Base-by-base conservation (phyloP, 2,329 filamentous ascomycete genomes). In the Pseudopithomyces maydicus region DNA sequence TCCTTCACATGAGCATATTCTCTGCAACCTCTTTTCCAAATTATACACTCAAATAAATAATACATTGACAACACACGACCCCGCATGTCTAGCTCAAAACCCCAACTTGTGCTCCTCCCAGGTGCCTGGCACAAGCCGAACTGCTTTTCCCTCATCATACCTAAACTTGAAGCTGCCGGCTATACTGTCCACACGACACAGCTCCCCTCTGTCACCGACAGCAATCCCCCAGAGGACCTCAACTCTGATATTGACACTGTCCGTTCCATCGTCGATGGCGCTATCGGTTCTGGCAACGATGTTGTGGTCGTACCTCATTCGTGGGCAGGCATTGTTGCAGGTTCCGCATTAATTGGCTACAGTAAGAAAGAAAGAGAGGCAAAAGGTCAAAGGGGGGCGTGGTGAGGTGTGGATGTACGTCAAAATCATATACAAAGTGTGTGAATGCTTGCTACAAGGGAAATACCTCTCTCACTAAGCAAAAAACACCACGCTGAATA, bases 301-400 rank as follows among this genome's bases (percentile, higher is more conserved):
- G 73, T 82, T 14, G 62, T 81, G 0, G 71, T 82, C 2, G 62
- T 78, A 5, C 69, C 74, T 4, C 79, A 82, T 58, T 80, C 77
- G 2, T 81, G 80, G 66, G 75, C 76, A n/a, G 80, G 79, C 14
- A 65, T 79, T 1, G 68, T 79, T 1, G 74, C 72, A 7, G 68
- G 71, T 5, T 72, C 77, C 55, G 74, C 72, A 4, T 59, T 74
- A 0, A 68, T 70, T 12, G 77, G 75, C 0, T 58, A 78, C 6
- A 62, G 68, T 6, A 74, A 77, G 47, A 57, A 61, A 33, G 71
- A 77, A 43, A 64, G 78, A 22, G 61, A 68, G 44, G 57, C 61
- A 17, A 54, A 65, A 14, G 77, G 77, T 0, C 71, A 75, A 73
- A 69, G 50, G 79, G 79, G 1, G 77, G 77, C 0, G 61, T 81